Conservation (phyloP, 768 basidiomycete species). For the Lepiota venenata region DNA sequence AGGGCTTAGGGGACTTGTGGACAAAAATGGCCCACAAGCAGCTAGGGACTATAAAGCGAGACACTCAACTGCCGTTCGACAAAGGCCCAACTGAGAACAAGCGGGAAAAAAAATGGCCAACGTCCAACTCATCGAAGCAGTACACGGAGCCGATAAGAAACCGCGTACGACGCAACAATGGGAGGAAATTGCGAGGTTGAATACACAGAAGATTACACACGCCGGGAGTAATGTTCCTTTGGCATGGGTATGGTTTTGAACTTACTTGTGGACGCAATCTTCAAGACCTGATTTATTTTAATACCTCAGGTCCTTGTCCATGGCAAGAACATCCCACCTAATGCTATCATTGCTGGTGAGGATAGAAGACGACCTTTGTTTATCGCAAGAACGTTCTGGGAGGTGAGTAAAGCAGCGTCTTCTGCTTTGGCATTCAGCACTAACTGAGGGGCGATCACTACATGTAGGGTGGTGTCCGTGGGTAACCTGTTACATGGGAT, state of each 20-base stretch:
- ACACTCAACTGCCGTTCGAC: background rate
- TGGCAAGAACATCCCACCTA: conserved; percentile 18
- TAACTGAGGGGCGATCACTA: background rate
- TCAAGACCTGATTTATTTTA: background rate
- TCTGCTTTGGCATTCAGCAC: background rate
- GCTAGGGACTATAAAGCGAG: background rate
- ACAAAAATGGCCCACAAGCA: too few relatives aligned
- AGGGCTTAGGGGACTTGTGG: too few relatives aligned
- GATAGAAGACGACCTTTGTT: conserved; percentile 17
- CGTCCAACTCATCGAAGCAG: conserved; percentile 7
- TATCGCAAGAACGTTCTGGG: conserved; percentile 20
- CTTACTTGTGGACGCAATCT: background rate
- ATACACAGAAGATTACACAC: conserved; percentile 14
- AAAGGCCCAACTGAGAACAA: background rate
- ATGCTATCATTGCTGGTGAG: conserved; percentile 20
- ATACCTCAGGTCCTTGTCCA: conserved; percentile 13
- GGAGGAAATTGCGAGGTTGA: conserved; percentile 15
- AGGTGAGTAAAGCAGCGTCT: conserved; percentile 7
- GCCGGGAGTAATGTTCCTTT: conserved; percentile 17
- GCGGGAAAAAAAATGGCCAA: background rate
- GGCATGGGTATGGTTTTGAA: conserved; percentile 17
- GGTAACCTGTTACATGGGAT: background rate
- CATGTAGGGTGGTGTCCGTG: conserved; percentile 6
- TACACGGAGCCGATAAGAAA: conserved; percentile 16
- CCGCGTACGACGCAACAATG: conserved; percentile 20